Conservation (phyloP, 2,329 filamentous ascomycete genomes). For the Leptographium wingfieldii region DNA sequence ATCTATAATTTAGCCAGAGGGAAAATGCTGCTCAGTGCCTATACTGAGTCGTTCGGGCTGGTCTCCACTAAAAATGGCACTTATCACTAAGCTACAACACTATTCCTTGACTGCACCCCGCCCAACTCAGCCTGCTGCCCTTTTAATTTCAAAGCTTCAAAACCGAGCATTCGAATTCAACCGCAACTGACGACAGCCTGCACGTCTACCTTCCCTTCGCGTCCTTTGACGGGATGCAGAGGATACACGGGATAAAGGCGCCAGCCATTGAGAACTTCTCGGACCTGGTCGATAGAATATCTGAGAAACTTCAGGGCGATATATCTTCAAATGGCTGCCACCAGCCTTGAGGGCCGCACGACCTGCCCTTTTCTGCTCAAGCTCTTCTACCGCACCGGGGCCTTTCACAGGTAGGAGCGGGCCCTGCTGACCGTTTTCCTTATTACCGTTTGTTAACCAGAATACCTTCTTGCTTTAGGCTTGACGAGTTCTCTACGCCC, state of each 20-base stretch:
- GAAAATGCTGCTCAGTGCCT: too few relatives aligned
- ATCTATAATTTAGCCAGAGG: too few relatives aligned
- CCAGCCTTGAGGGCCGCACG: constrained; percentile 34
- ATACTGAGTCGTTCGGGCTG: not conserved
- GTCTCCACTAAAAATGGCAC: not conserved
- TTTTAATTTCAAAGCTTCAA: not conserved
- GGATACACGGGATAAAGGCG: not conserved
- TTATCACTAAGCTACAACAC: not conserved
- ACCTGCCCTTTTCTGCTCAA: constrained; percentile 62
- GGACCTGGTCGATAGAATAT: not conserved
- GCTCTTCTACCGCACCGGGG: constrained; percentile 66
- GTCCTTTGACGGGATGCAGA: constrained; percentile 5
- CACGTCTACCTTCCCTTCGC: not conserved
- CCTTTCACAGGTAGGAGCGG: constrained; percentile 53
- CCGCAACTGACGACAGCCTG: not conserved
- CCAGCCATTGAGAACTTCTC: not conserved
- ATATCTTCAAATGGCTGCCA: constrained; percentile 2
- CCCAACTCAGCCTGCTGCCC: not conserved
- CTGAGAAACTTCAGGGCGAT: not conserved
- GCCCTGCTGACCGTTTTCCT: not conserved
- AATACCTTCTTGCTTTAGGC: constrained; percentile 27
- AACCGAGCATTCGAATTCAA: not conserved
- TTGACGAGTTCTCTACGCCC: constrained; percentile 54
- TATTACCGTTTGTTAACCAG: not conserved
- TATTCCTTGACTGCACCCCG: not conserved